A percentile compares a stretch with the other conserved stretches of the same genome.
Evolutionary conservation across 2,329 filamentous ascomycete genomes (phyloP).

Genomic region (Fusarium penzigii): DNA sequence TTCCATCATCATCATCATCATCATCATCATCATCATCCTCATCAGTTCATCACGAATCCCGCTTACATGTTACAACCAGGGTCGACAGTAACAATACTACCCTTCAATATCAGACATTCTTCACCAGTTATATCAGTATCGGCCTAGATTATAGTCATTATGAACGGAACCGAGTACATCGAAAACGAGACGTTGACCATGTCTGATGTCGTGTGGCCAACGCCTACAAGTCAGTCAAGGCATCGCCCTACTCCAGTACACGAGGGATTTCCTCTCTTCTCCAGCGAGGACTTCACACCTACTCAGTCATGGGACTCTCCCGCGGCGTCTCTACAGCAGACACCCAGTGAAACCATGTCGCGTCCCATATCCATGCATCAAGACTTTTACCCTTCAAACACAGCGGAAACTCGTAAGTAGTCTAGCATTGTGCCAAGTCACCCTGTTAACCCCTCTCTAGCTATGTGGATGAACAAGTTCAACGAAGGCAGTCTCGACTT

Average conservation of each 20-base stretch:
- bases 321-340: slow-evolving; percentile 51
- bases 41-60: slow-evolving; percentile 24
- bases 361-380: slow-evolving; percentile 60
- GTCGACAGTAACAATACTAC: slow-evolving; percentile 37
- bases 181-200: slow-evolving; percentile 50
- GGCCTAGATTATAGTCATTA: slow-evolving; percentile 22
- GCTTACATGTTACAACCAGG: slow-evolving; percentile 24
- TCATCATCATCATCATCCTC: too few species aligned
- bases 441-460: slow-evolving; percentile 24
- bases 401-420: slow-evolving; percentile 51
- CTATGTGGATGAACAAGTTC: slow-evolving; percentile 53
- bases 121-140: slow-evolving; percentile 24
- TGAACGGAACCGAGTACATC: slow-evolving; percentile 54
- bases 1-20: slow-evolving; percentile 22
- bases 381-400: slow-evolving; percentile 54
- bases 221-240: slow-evolving; percentile 52
- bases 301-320: slow-evolving; percentile 60
- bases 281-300: slow-evolving; percentile 53
- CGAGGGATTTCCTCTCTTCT: slow-evolving; percentile 61
- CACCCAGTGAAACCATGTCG: slow-evolving; percentile 52
- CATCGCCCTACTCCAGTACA: slow-evolving; percentile 61
- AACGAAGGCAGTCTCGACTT: slow-evolving; percentile 60
- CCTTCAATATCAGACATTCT: slow-evolving; percentile 47
- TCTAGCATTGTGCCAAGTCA: not conserved
- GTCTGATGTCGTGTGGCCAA: slow-evolving; percentile 54